A percentile compares a stretch with the other conserved stretches of the same genome.
Evolutionary conservation across 495 filamentous ascomycete genomes (phyloP).

Genomic region (Penicillium maclennaniae): DNA sequence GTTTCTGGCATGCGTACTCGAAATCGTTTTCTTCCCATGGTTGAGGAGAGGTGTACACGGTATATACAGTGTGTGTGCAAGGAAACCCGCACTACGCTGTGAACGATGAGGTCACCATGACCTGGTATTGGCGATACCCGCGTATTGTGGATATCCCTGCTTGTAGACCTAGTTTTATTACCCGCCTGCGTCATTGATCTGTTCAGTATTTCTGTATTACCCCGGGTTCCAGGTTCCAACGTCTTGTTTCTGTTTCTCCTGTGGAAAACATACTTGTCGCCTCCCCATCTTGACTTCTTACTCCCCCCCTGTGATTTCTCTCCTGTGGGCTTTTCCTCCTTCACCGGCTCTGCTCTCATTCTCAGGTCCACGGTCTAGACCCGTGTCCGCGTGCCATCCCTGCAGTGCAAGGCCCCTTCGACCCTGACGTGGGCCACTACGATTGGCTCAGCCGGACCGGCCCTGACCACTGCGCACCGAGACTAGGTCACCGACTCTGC

Average conservation of each 20-base stretch:
- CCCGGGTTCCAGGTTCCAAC: constrained; percentile 1
- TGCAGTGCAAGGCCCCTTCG: constrained; percentile 24
- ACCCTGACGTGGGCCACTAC: constrained; percentile 40
- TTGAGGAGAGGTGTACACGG: not conserved
- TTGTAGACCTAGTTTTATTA: constrained; percentile 10
- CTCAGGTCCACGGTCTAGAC: constrained; percentile 14
- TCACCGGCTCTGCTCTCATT: not conserved
- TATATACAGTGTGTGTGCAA: not conserved
- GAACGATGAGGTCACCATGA: constrained; percentile 22
- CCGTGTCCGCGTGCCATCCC: constrained; percentile 21
- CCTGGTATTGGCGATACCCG: constrained; percentile 8
- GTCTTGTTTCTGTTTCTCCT: constrained; percentile 2
- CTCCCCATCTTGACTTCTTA: constrained; percentile 1
- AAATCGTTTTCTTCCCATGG: not conserved
- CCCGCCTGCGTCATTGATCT: constrained; percentile 4
- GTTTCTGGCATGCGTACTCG: not conserved
- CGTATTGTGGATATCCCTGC: not conserved
- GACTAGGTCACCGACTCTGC: constrained; percentile 30
- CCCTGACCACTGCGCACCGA: constrained; percentile 30
- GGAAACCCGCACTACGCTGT: not conserved
- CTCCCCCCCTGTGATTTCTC: not conserved
- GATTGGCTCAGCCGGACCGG: constrained; percentile 34
- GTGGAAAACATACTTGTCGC: not conserved
- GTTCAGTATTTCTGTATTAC: constrained; percentile 5
- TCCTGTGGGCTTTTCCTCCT: not conserved